Base-by-base conservation (phyloP, 2,329 filamentous ascomycete genomes). In the Colletotrichum sp. region DNA sequence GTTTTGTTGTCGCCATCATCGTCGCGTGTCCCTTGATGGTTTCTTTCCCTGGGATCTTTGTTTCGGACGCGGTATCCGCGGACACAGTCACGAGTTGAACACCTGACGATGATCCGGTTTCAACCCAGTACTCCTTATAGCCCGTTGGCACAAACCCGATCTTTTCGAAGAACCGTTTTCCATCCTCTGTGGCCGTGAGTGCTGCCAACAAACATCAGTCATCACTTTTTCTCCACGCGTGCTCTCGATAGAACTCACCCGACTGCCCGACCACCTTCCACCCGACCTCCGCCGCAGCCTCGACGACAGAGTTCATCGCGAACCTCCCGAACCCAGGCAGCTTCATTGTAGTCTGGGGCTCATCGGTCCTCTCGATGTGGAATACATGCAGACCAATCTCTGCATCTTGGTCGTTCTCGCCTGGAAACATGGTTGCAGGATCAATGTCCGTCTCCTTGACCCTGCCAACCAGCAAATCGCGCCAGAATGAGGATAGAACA, bases 341-440 rank as follows among this genome's bases (percentile, higher is more conserved):
- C 16, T 16, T 48, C n/a, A 18, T 52, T 8, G 24, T 34, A 9
- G 36, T 72, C 18, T 32, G 63, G 13, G 66, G 75, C 8, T 65
- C 55, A 5, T 69, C 39, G 39, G 81, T 81, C 16, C 80, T 78
- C 76, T 85, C 83, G 72, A 85, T 78, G 68, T 85, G 83, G 77
- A 84, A 85, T 7, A 85, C 79, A 77, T 85, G 83, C 64, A 85
- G 67, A 6, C 83, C 83, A 9, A 84, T 79, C 36, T 77, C 79
- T 3, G 52, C 65, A 2, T 0, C 32, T 24, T 43, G 18, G 36
- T 21, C 72, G 36, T 32, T 64, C 14, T 57, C 76, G 7, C 70
- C 36, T n/a, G 79, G 77, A 61, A 83, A 81, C 81, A 82, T 76
- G 4, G 63, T 60, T n/a, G 26, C 72, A 0, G 80, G 70, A 18